Evolutionary conservation across 352 stramenopile genomes (phyloP), one percentile per base, ranked within the genome.

Genomic region (Phytophthora hybrid): DNA sequence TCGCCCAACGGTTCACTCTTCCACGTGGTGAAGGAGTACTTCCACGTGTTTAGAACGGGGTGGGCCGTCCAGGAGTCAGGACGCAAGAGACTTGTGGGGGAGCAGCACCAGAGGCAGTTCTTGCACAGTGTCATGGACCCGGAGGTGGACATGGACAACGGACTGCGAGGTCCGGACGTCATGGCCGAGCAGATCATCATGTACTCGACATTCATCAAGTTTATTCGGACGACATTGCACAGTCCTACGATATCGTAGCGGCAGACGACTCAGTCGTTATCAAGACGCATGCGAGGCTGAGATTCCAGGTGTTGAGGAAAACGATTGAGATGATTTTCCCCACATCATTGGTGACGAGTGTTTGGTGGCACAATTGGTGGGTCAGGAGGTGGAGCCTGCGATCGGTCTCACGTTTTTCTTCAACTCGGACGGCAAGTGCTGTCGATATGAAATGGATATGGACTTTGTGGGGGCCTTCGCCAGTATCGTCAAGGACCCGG

Each of bases 221-320:
- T 79, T 18, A 81, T 88, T 34, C 57, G 59, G 6, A 59, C 83
- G 51, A 66, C 69, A 1, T 74, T 88, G 58, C 51, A 70, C 51
- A 70, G 19, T 52, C 41, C 8, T 81, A 75, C 55, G 68, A 84
- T 1, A 83, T 86, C 14, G 49, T 84, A 4, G 13, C 56, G 39
- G 63, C 55, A 2, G 76, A 84, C 8, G 79, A 87, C 53, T 49
- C 59, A 3, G 77, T 88, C 47, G 32, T 84, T 5, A 73, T 88
- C 49, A 63, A 57, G 5, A 79, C 79, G 26, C 73, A 59, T 2
- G 71, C 67, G 2, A 55, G 58, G 4, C 54, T 83, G 56, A 69
- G 66, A 39, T 87, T 88, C 51, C 77, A 86, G 70, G 79, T 88
- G 31, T 56, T 86, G n/a, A 66, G 71, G 31, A 80, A 79, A 34